phyloP scores from a whole-genome alignment of 148 eudicot species.

The Rhododendron mucronatum region DNA sequence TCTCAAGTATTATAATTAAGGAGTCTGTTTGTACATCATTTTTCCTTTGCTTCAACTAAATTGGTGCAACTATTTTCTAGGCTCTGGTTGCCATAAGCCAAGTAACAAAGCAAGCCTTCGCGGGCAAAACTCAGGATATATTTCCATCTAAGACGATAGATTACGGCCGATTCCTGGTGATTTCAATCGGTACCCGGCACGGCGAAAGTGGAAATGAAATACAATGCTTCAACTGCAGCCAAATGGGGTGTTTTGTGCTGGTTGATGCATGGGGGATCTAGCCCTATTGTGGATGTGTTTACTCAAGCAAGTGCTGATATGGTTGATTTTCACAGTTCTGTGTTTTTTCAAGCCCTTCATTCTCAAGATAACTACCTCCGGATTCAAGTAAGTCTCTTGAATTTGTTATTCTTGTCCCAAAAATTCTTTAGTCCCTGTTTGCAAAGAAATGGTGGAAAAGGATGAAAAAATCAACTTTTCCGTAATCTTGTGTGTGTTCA shows the following conservation, averaged over 20 bases:
- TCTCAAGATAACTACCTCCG: conserved; percentile 11
- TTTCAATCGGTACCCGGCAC: conserved; percentile 20
- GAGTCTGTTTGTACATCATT: not conserved
- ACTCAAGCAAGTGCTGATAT: conserved; percentile 18
- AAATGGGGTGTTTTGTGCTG: conserved; percentile 16
- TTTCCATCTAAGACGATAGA: conserved; percentile 5
- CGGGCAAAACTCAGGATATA: not conserved
- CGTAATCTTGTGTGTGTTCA: no score
- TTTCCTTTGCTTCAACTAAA: not conserved
- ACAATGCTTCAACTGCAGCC: conserved; percentile 10
- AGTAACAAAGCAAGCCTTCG: conserved; percentile 7
- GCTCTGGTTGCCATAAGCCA: conserved; percentile 14
- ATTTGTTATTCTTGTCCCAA: not conserved
- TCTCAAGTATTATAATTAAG: no score
- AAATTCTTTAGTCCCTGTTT: not conserved
- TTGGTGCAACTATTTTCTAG: not conserved
- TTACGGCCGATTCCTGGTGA: conserved; percentile 10
- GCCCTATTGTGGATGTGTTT: conserved; percentile 9
- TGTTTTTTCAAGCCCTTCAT: no score
- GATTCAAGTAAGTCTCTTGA: not conserved
- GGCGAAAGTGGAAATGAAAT: conserved; percentile 1
- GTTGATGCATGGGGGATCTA: conserved; percentile 7
- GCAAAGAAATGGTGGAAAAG: no score
- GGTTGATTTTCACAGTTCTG: conserved; percentile 16
- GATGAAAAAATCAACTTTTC: no score